Evolutionary conservation across 306 rosid species (phyloP).

Genomic region (Cucurbita pepo): DNA sequence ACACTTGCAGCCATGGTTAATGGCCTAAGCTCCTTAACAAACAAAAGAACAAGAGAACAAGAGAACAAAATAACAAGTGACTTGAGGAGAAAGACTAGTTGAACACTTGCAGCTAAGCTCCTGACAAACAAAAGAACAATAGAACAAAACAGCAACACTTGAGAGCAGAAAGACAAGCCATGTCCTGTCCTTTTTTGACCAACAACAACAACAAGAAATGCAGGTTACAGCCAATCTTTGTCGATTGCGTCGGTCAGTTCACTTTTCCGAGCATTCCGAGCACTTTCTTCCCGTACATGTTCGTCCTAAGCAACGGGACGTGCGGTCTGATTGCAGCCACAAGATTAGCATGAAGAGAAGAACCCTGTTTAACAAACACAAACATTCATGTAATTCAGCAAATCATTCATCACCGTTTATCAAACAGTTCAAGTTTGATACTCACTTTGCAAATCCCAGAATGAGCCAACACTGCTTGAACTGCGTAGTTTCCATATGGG

Average conservation of each 20-base stretch:
- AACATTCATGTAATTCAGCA: not conserved
- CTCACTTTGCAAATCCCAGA: slow-evolving; percentile 22
- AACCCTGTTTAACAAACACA: slow-evolving; percentile 21
- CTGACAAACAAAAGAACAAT: not conserved
- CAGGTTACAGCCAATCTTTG: not conserved
- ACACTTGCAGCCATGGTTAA: too few species aligned
- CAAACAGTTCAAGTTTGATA: not conserved
- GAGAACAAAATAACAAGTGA: too few species aligned
- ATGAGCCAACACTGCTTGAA: slow-evolving; percentile 38
- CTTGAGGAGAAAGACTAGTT: not conserved
- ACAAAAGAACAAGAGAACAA: too few species aligned
- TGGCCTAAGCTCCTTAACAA: too few species aligned
- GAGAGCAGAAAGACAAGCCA: not conserved
- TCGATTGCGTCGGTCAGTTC: not conserved
- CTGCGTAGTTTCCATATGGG: slow-evolving; percentile 51
- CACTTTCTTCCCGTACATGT: slow-evolving; percentile 38
- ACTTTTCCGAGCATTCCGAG: slow-evolving; percentile 20
- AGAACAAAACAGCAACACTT: not conserved
- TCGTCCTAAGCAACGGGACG: slow-evolving; percentile 25
- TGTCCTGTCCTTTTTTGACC: not conserved
- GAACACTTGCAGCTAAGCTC: not conserved
- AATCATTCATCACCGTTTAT: not conserved
- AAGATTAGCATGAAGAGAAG: slow-evolving; percentile 14
- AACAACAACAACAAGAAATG: not conserved
- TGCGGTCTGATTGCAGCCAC: slow-evolving; percentile 33